Base-by-base conservation (phyloP, 768 basidiomycete genomes). In the Phanerochaete sordida region DNA sequence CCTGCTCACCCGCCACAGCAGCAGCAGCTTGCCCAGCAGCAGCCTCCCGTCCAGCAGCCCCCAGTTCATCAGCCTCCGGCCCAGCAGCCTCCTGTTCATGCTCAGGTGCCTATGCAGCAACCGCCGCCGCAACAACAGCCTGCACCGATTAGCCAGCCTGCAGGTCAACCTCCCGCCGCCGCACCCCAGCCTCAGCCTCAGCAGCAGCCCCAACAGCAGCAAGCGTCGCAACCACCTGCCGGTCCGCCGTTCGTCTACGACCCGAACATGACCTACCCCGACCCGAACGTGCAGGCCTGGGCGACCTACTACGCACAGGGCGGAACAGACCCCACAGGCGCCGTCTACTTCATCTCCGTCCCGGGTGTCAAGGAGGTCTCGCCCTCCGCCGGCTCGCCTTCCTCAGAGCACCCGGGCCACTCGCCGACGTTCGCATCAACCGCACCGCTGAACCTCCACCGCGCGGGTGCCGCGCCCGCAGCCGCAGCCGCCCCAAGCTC, bases 201-300 rank as follows among this genome's bases (percentile, higher is more conserved):
- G 43, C 76, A 79, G 47, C 60, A 68, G 0, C 79, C 79, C 48
- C 66, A 70, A 7, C 60, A 68, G 0, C 79, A 80, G 50, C 66
- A 70, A 7, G 69, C 73, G 24, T 69, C 69, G 11, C 66, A 74
- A 53, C 63, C 64, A 35, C 63, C 59, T 30, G 58, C 65, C 15
- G 80, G 78, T 21, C 81, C 81, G 9, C 82, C 82, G 15, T 84
- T 75, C 57, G 71, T 75, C 9, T 93, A 81, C 67, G 84, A 91
- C 64, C 88, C 90, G 3, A 79, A 76, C 28, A 75, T 77, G 51
- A 84, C 84, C 23, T 94, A 94, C 65, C 73, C 84, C 16, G 91
- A 94, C 69, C 82, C 85, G 57, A 91, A 91, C 62, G 90, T 87
- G 23, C 91, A 93, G 68, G 89, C 88, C 0, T 93, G 91, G 91